Evolutionary conservation across 2,329 filamentous ascomycete species (phyloP).

Genomic region (Botrytis fragariae): DNA sequence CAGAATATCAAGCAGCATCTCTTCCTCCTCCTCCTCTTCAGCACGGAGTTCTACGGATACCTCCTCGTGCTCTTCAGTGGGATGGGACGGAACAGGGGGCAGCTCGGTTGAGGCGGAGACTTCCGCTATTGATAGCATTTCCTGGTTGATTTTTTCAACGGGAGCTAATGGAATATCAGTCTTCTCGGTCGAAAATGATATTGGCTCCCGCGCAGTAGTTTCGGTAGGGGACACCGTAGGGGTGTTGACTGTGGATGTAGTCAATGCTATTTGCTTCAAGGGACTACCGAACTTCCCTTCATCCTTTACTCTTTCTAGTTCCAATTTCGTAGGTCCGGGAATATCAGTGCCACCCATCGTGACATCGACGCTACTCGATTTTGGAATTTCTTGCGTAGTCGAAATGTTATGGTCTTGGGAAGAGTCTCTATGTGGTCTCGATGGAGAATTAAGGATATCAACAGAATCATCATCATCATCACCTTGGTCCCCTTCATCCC

Average conservation of each 20-base stretch:
- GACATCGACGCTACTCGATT: constrained; percentile 22
- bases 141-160: constrained; percentile 22
- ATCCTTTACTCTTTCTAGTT: constrained; percentile 24
- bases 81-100: constrained; percentile 28
- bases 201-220: neutral
- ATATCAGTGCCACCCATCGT: constrained; percentile 26
- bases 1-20: constrained; percentile 33
- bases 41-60: constrained; percentile 22
- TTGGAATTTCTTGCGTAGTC: constrained; percentile 18
- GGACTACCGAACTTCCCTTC: constrained; percentile 35
- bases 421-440: constrained; percentile 30
- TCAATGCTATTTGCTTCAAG: constrained; percentile 34
- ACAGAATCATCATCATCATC: constrained; percentile 48
- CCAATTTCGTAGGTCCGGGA: constrained; percentile 19
- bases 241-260: constrained; percentile 34
- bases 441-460: constrained; percentile 35
- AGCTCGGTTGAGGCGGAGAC: constrained; percentile 23
- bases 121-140: constrained; percentile 26
- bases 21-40: constrained; percentile 33
- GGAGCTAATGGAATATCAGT: neutral
- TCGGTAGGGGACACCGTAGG: constrained; percentile 27
- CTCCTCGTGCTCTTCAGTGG: constrained; percentile 22
- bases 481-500: constrained; percentile 40
- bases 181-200: neutral
- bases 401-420: constrained; percentile 22